phyloP scores from a whole-genome alignment of 2,329 filamentous ascomycete genomes.

The Chalaropsis ovoidea region DNA sequence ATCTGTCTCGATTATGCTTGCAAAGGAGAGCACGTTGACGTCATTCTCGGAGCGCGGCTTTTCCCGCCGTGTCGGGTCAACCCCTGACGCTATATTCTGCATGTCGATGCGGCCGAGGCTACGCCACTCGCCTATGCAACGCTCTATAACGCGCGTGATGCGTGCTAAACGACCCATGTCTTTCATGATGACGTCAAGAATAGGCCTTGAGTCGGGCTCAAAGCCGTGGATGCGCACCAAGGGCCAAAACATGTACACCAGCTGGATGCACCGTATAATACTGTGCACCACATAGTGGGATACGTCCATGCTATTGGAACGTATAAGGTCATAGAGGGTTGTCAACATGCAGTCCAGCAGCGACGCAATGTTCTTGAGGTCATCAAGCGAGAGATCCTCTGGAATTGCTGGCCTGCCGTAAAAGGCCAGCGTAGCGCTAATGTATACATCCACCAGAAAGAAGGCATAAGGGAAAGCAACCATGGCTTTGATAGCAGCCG shows the following conservation, averaged over 20 bases:
- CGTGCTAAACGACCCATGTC: constrained; percentile 5
- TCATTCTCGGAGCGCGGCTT: constrained; percentile 34
- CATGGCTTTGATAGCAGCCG: constrained; percentile 40
- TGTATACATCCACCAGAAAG: constrained; percentile 43
- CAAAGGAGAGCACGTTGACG: constrained; percentile 31
- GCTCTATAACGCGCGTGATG: constrained; percentile 10
- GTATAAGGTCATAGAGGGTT: constrained; percentile 19
- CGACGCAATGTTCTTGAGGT: not conserved
- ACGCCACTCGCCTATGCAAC: constrained; percentile 5
- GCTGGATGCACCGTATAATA: not conserved
- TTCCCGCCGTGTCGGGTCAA: constrained; percentile 32
- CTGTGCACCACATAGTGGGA: constrained; percentile 12
- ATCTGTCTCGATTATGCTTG: constrained; percentile 31
- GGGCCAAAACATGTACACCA: constrained; percentile 14
- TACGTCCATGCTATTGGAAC: constrained; percentile 8
- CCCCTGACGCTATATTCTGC: constrained; percentile 28
- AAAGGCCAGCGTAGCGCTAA: constrained; percentile 35
- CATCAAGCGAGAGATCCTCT: constrained; percentile 5
- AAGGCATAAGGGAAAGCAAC: constrained; percentile 34
- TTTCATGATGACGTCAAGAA: not conserved
- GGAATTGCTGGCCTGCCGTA: constrained; percentile 9
- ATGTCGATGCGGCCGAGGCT: constrained; percentile 10
- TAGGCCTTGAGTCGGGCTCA: not conserved
- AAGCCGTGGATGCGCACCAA: constrained; percentile 12
- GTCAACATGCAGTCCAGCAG: constrained; percentile 8